Conservation (phyloP, 768 basidiomycete species). For the Phanerochaete carnosa region DNA sequence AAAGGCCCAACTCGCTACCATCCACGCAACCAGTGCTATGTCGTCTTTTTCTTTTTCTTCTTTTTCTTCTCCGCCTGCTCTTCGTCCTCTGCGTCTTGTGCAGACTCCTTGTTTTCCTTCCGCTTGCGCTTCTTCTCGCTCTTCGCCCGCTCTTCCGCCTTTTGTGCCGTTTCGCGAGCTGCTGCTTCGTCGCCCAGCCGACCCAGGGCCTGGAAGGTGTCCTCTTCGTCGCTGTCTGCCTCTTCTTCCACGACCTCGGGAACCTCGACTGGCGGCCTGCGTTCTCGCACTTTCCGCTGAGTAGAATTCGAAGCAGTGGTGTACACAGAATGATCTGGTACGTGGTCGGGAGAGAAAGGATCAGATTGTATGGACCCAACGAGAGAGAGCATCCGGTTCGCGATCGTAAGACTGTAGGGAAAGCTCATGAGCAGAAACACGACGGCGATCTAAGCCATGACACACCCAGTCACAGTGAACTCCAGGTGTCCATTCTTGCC, state of each 20-base stretch:
- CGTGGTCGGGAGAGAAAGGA: slow-evolving; percentile 66
- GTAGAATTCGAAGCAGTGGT: slow-evolving; percentile 6
- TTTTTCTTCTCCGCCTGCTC: slow-evolving; percentile 20
- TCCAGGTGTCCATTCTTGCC: slow-evolving; percentile 63
- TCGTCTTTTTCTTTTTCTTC: slow-evolving; percentile 26
- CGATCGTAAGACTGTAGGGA: slow-evolving; percentile 67
- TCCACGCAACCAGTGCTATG: neutral
- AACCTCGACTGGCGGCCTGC: slow-evolving; percentile 7
- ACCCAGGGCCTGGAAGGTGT: slow-evolving; percentile 29
- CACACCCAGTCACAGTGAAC: slow-evolving; percentile 89
- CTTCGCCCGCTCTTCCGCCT: slow-evolving; percentile 22
- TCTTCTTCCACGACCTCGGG: slow-evolving; percentile 17
- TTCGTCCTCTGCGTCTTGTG: slow-evolving; percentile 9
- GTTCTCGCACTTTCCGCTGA: neutral
- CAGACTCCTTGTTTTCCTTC: slow-evolving; percentile 18
- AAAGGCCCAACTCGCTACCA: neutral
- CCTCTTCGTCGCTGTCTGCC: slow-evolving; percentile 29
- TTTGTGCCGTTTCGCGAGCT: slow-evolving; percentile 17
- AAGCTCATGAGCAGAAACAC: neutral
- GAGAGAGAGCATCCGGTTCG: slow-evolving; percentile 91
- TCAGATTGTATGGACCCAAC: slow-evolving; percentile 78
- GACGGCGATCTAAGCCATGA: slow-evolving; percentile 4
- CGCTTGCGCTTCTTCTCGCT: slow-evolving; percentile 30
- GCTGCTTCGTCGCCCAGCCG: slow-evolving; percentile 28
- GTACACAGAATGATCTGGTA: slow-evolving; percentile 29